Evolutionary conservation across 1,284 basidiomycete species (phyloP).

Genomic region (Phellopilus nigrolimitatus): DNA sequence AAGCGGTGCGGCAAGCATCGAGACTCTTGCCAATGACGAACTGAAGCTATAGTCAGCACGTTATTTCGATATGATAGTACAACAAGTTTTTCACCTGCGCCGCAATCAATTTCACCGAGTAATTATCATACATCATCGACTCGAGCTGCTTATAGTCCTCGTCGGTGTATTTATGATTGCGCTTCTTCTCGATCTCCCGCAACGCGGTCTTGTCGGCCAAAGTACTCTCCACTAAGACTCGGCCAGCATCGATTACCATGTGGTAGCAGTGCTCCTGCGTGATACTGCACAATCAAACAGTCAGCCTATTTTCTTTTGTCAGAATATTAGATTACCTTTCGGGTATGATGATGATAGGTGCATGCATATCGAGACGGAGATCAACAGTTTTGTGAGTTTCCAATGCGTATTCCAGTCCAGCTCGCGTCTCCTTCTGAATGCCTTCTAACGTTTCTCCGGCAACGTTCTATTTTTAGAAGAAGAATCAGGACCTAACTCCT

Average conservation of each 20-base stretch:
- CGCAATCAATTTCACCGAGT: conserved; percentile 80
- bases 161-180: conserved; percentile 82
- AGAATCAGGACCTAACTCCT: conserved; percentile 13
- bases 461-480: conserved; percentile 64
- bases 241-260: conserved; percentile 94
- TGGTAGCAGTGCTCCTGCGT: conserved; percentile 78
- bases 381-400: conserved; percentile 95
- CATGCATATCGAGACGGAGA: conserved; percentile 93
- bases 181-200: conserved; percentile 79
- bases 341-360: conserved; percentile 96
- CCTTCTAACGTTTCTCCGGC: conserved; percentile 95
- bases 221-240: conserved; percentile 90
- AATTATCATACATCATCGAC: conserved; percentile 94
- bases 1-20: conserved; percentile 74
- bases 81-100: conserved; percentile 69
- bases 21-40: conserved; percentile 89
- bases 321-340: conserved; percentile 58
- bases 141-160: conserved; percentile 89
- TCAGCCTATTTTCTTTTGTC: background rate
- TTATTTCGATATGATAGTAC: background rate
- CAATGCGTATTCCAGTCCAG: conserved; percentile 91
- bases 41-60: conserved; percentile 36
- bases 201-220: conserved; percentile 84
- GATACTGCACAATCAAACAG: conserved; percentile 46
- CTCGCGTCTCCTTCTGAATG: conserved; percentile 90